Percentiles rank a stretch among this genome's conserved stretches.
Evolutionary conservation across 2,329 filamentous ascomycete genomes (phyloP).

Genomic region (Sporothrix dimorphospora): DNA sequence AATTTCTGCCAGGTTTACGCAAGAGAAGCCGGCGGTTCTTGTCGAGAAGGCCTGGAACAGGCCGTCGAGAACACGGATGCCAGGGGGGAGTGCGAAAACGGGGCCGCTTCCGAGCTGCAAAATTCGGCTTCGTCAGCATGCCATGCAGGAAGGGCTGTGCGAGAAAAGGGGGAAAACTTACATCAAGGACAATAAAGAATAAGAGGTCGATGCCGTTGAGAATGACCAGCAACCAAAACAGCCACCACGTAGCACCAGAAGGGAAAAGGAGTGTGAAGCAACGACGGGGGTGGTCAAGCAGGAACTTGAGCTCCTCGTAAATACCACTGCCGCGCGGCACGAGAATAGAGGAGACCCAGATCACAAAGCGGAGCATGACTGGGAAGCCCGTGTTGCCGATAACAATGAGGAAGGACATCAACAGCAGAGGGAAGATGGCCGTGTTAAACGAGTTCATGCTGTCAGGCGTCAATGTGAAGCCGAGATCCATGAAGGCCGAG

Average conservation of each 20-base stretch:
- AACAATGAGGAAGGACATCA: slow-evolving; percentile 85
- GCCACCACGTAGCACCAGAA: slow-evolving; percentile 89
- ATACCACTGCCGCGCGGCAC: slow-evolving; percentile 67
- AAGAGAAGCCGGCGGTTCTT: slow-evolving; percentile 86
- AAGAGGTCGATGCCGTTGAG: slow-evolving; percentile 85
- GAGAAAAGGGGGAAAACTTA: slow-evolving; percentile 48
- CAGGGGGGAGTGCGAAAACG: slow-evolving; percentile 69
- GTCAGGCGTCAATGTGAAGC: slow-evolving; percentile 87
- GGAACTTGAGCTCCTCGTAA: slow-evolving; percentile 88
- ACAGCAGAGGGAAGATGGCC: slow-evolving; percentile 73
- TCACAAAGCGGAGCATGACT: slow-evolving; percentile 89
- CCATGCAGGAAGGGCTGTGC: neutral
- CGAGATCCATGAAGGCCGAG: slow-evolving; percentile 93
- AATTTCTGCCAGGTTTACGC: slow-evolving; percentile 74
- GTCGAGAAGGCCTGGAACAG: slow-evolving; percentile 90
- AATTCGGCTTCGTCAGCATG: neutral
- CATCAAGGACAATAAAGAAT: slow-evolving; percentile 90
- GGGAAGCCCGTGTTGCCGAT: slow-evolving; percentile 96
- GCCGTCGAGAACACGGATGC: slow-evolving; percentile 79
- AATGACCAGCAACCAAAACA: slow-evolving; percentile 81
- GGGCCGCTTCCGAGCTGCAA: slow-evolving; percentile 68
- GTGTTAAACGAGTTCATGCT: slow-evolving; percentile 89
- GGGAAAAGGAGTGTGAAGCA: slow-evolving; percentile 97
- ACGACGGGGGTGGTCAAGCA: slow-evolving; percentile 91
- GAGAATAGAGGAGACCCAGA: slow-evolving; percentile 76